Evolutionary conservation across 495 filamentous ascomycete genomes (phyloP), one percentile per base, ranked within the genome.

Genomic region (Aspergillus steynii): DNA sequence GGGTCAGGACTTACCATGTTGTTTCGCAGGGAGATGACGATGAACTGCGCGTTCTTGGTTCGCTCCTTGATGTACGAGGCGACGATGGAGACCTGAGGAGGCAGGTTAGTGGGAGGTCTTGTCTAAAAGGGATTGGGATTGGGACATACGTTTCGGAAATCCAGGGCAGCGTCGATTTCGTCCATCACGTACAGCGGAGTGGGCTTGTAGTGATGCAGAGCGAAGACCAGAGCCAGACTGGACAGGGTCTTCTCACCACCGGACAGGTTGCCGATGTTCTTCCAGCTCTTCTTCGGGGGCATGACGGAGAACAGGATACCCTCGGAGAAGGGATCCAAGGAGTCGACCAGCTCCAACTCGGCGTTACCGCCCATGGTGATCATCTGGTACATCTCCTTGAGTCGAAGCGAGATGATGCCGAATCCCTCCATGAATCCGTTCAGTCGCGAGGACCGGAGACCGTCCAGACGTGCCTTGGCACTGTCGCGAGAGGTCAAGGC

Each of bases 371-470:
- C 95, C 95, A 99, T 99, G 29, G 95, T 99, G 75, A 99, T 99
- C 95, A 99, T 97, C 75, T 98, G 95, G 78, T 99, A 99, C 95
- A 99, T 99, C 74, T 99, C 95, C 80, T 99, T 99, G 56, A 99
- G 80, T 2, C 94, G 88, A 26, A 97, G 79, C n/a, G 93, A 97
- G 71, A 99, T 99, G 57, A 84, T 88, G 71, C 88, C 88, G 77
- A 98, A 98, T 29, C 96, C 95, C 75, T 94, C 92, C 94, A 98
- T 98, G 83, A 99, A 99, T 53, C 95, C 95, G 62, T 97, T 94
- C 8, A 98, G 78, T 5, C 95, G 89, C 31, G 94, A 81, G 4
- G 90, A 90, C 6, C 95, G 89, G 51, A 98, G 86, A 50, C 96
- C 92, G 68, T 98, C 94, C 59, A 93, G 89, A 0, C 91, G 88